Percentiles rank a stretch among this genome's conserved stretches.
phyloP scores from a whole-genome alignment of 352 stramenopile genomes.

The Pythium grandisporangium region DNA sequence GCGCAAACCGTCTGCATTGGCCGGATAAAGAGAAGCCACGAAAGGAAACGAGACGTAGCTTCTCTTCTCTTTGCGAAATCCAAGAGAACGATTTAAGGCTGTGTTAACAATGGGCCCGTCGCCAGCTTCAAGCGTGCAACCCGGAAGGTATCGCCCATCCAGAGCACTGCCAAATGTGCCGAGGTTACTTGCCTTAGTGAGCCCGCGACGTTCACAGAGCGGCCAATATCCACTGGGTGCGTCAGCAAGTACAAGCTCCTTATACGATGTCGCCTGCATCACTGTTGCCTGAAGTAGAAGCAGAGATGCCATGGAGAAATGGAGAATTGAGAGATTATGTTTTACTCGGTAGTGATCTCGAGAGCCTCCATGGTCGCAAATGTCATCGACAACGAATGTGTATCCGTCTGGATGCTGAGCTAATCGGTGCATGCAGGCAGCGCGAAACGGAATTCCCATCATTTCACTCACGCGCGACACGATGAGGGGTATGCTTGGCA shows the following conservation, averaged over 20 bases:
- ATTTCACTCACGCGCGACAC: conserved; percentile 39
- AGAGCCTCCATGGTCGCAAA: conserved; percentile 25
- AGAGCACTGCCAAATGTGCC: conserved; percentile 36
- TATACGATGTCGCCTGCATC: conserved; percentile 74
- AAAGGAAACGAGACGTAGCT: conserved; percentile 54
- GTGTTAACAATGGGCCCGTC: conserved; percentile 80
- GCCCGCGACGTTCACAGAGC: conserved; percentile 75
- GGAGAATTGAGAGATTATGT: conserved; percentile 77
- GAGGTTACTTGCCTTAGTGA: conserved; percentile 57
- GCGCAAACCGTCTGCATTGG: conserved; percentile 9
- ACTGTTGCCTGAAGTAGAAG: conserved; percentile 68
- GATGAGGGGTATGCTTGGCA: conserved; percentile 40
- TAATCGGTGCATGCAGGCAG: conserved; percentile 30
- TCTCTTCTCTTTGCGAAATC: conserved; percentile 40
- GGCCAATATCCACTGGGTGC: conserved; percentile 78
- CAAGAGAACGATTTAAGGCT: conserved; percentile 65
- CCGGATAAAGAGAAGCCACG: conserved; percentile 27
- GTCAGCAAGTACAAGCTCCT: conserved; percentile 61
- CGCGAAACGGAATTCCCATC: conserved; percentile 42
- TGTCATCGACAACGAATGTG: conserved; percentile 68
- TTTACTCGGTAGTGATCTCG: conserved; percentile 49
- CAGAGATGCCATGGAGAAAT: conserved; percentile 85
- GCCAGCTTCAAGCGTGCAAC: conserved; percentile 57
- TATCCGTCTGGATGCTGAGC: conserved; percentile 49
- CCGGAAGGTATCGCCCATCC: conserved; percentile 41